Base-by-base conservation (phyloP, 306 rosid species). In the Casuarina equisetifolia region DNA sequence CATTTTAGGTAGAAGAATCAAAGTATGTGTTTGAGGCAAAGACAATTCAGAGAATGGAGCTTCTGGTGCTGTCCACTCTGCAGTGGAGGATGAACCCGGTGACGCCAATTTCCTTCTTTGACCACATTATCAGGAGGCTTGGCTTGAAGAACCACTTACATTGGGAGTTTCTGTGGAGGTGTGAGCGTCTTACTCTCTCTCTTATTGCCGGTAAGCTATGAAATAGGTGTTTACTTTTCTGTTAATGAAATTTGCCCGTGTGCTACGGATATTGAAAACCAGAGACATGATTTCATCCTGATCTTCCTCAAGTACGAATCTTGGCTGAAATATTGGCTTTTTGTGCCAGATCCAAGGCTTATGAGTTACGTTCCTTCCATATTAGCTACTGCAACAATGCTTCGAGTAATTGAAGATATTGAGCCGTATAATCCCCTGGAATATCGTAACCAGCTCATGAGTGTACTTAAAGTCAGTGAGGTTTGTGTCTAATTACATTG, bases 21-120 rank as follows among this genome's bases (percentile, higher is more conserved):
- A 92, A 86, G 76, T 92, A 79, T 51, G 82, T 91, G 67, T 95
- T 95, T 80, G 96, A 91, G 70, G 93, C 97, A 2, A 95, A 89
- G 81, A 91, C 93, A 59, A 84, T 95, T 42, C 93, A 88, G 76
- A 91, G 97, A 92, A 95, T 95, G 98, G 98, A 95, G 87, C 96
- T 95, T 76, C 74, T 95, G 69, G 96, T 95, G 79, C 82, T 92
- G 54, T 88, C 97, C 4, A 87, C 98, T 71, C 96, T 95, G 48
- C 74, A 87, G 74, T 95, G 98, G 98, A 89, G 89, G 92, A 88
- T 91, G 97, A 88, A 88, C 83, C 98, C 93, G 4, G 92, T 95
- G 70, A 95, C 97, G 71, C 97, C 98, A 36, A 88, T 88, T 82
- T 90, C 97, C 12, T 95, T 88, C 91, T 92, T 92, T 74, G 91